phyloP scores from a whole-genome alignment of 1,284 basidiomycete species.

The Boletus smithii region DNA sequence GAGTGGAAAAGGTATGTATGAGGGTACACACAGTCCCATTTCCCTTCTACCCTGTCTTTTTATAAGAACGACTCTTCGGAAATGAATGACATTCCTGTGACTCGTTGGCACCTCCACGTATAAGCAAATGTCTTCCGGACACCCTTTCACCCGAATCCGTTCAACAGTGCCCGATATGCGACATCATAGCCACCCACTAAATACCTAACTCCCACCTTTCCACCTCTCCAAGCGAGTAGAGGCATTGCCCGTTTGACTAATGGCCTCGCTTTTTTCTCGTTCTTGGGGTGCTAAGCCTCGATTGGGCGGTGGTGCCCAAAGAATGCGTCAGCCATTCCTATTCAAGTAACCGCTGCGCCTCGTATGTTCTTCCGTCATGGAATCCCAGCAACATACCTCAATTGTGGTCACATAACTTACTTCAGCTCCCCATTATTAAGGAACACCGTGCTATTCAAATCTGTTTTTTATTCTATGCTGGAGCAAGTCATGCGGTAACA shows the following conservation, averaged over 20 bases:
- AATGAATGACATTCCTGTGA: slow-evolving; percentile 37
- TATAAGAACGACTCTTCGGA: slow-evolving; percentile 30
- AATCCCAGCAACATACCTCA: slow-evolving; percentile 27
- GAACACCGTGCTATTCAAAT: slow-evolving; percentile 26
- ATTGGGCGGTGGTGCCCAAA: slow-evolving; percentile 13
- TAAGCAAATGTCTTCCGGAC: slow-evolving; percentile 28
- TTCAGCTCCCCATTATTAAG: slow-evolving; percentile 29
- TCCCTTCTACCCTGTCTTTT: slow-evolving; percentile 23
- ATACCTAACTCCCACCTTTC: slow-evolving; percentile 17
- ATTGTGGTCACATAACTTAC: slow-evolving; percentile 26
- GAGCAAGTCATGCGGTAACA: slow-evolving; percentile 23
- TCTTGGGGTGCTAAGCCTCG: slow-evolving; percentile 28
- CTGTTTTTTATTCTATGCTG: slow-evolving; percentile 27
- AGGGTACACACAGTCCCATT: too few relatives aligned
- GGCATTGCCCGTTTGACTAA: slow-evolving; percentile 36
- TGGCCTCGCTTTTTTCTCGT: slow-evolving; percentile 20
- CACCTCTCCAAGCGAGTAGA: slow-evolving; percentile 22
- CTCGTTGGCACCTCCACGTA: slow-evolving; percentile 12
- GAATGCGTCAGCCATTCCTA: slow-evolving; percentile 16
- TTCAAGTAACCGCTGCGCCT: slow-evolving; percentile 25
- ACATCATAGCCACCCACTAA: slow-evolving; percentile 29
- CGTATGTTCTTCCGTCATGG: slow-evolving; percentile 28
- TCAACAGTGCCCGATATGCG: slow-evolving; percentile 23
- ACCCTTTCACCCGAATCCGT: slow-evolving; percentile 35
- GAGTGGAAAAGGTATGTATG: slow-evolving; percentile 17